Evolutionary conservation across 768 basidiomycete species (phyloP).

Genomic region (Mycena venus): DNA sequence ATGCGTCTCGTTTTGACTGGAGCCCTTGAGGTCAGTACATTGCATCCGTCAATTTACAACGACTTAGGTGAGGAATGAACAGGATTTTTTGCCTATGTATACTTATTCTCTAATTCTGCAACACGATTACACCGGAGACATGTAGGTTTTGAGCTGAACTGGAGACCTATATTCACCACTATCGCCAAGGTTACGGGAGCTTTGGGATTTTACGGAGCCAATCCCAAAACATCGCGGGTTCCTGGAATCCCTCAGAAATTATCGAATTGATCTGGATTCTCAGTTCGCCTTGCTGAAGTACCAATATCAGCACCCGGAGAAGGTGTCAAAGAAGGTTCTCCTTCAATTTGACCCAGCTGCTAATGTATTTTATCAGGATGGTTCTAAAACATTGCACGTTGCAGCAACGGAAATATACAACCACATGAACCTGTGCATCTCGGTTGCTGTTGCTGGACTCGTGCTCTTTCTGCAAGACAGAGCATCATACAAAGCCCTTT

Average conservation of each 20-base stretch:
- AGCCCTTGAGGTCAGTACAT: background rate
- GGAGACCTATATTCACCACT: background rate
- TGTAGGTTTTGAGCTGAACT: background rate
- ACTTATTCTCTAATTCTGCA: background rate
- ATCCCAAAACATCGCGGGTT: background rate
- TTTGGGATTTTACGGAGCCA: background rate
- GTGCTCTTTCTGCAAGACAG: background rate
- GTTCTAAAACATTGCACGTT: background rate
- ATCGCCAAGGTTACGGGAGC: background rate
- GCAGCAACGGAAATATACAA: background rate
- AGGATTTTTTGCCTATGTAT: background rate
- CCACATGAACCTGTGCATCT: background rate
- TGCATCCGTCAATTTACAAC: too few species aligned
- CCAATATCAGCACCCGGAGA: background rate
- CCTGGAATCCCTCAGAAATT: background rate
- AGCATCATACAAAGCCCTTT: constrained; percentile 1
- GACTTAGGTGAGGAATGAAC: background rate
- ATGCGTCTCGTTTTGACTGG: background rate
- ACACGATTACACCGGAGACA: background rate
- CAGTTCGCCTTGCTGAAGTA: background rate
- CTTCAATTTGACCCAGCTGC: background rate
- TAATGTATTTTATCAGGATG: background rate
- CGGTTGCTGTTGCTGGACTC: background rate
- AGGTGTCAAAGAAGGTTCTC: background rate
- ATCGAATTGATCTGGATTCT: background rate